phyloP scores from a whole-genome alignment of 202 grass and related monocot species.

The Schoenoplectus tabernaemontani region DNA sequence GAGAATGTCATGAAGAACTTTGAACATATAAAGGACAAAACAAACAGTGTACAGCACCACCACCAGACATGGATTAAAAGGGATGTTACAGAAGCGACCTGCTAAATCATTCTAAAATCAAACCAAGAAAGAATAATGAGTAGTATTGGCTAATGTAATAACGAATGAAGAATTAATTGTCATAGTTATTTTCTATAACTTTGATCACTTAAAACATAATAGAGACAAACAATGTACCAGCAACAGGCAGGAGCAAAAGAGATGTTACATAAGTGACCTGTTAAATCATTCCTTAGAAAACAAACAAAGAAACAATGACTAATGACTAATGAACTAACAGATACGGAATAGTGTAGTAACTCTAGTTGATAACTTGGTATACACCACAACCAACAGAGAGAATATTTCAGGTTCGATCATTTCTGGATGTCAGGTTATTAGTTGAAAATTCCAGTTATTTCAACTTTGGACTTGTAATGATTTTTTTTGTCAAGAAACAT shows the following conservation, averaged over 20 bases:
- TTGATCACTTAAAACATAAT: not conserved
- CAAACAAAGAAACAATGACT: not conserved
- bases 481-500: not conserved
- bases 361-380: too few species aligned
- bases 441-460: not conserved
- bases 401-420: not conserved
- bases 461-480: not conserved
- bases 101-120: not conserved
- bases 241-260: not conserved
- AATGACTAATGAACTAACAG: not conserved
- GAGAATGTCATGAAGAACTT: not conserved
- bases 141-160: not conserved
- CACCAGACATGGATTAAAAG: not conserved
- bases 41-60: not conserved
- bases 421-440: not conserved
- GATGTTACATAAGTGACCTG: not conserved
- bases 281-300: not conserved
- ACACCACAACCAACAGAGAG: not conserved
- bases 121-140: not conserved
- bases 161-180: not conserved
- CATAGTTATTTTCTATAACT: not conserved
- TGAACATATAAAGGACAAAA: not conserved
- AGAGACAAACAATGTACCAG: not conserved
- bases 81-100: not conserved
- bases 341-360: not conserved